A percentile compares a stretch with the other conserved stretches of the same genome.
Evolutionary conservation across 352 stramenopile species (phyloP).

Genomic region (Pythium monospermum): DNA sequence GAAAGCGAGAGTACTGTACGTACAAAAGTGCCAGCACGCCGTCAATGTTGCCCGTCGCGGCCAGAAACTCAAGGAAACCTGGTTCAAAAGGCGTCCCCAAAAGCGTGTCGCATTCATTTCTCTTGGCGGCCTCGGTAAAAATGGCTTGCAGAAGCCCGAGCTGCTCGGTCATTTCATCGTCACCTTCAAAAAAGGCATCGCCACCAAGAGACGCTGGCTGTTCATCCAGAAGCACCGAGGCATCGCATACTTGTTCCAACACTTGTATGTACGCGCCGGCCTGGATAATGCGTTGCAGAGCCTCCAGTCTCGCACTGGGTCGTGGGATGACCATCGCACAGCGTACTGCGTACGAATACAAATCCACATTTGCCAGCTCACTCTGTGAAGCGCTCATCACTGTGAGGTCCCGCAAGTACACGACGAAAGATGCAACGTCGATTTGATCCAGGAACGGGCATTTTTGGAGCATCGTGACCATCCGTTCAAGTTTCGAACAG

Average conservation of each 20-base stretch:
- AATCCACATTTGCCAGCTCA: slow-evolving; percentile 14
- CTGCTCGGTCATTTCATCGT: slow-evolving; percentile 22
- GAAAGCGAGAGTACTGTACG: neutral
- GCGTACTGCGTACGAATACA: slow-evolving; percentile 22
- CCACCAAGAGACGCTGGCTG: neutral
- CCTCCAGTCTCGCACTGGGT: slow-evolving; percentile 19
- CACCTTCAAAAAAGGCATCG: too few species aligned
- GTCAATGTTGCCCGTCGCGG: slow-evolving; percentile 19
- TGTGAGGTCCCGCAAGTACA: slow-evolving; percentile 22
- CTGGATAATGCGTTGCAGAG: slow-evolving; percentile 28
- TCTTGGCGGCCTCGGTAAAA: slow-evolving; percentile 20
- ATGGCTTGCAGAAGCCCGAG: slow-evolving; percentile 20
- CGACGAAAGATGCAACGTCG: slow-evolving; percentile 30
- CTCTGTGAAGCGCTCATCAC: neutral
- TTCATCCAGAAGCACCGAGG: slow-evolving; percentile 13
- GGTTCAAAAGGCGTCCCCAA: slow-evolving; percentile 22
- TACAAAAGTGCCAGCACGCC: slow-evolving; percentile 20
- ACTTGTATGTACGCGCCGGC: slow-evolving; percentile 27
- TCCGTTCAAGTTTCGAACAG: slow-evolving; percentile 17
- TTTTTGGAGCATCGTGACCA: slow-evolving; percentile 33
- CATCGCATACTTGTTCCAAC: slow-evolving; percentile 18
- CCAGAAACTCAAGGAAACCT: slow-evolving; percentile 26
- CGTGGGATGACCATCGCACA: slow-evolving; percentile 25
- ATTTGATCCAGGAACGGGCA: slow-evolving; percentile 40
- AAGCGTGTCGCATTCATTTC: slow-evolving; percentile 20